phyloP scores from a whole-genome alignment of 208 protist species.

The Wallacemonas sp. region DNA sequence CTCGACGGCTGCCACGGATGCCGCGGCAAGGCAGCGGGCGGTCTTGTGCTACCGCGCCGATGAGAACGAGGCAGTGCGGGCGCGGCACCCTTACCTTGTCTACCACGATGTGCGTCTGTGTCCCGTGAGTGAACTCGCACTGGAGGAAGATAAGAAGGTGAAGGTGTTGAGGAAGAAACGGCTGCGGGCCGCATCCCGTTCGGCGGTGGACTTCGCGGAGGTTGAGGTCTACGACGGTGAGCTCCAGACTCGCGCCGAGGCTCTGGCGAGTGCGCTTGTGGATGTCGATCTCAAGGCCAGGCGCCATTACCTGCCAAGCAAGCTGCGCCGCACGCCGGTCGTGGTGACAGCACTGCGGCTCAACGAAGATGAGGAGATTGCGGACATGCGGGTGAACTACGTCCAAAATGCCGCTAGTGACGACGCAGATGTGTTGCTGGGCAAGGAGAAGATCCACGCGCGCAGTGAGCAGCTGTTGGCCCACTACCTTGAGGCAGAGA shows the following conservation, averaged over 20 bases:
- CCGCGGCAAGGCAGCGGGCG: slow-evolving; percentile 32
- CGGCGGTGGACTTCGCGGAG: slow-evolving; percentile 14
- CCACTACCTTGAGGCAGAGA: slow-evolving; percentile 36
- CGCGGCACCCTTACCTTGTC: slow-evolving; percentile 56
- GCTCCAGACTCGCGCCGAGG: slow-evolving; percentile 21
- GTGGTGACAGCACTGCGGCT: slow-evolving; percentile 35
- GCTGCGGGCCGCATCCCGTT: neutral
- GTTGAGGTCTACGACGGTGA: slow-evolving; percentile 32
- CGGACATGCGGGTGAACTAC: slow-evolving; percentile 36
- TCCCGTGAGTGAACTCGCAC: slow-evolving; percentile 42
- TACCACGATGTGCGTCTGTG: slow-evolving; percentile 39
- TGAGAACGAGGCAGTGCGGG: slow-evolving; percentile 63
- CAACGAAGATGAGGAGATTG: slow-evolving; percentile 50
- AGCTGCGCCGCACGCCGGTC: slow-evolving; percentile 22
- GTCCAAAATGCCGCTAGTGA: slow-evolving; percentile 26
- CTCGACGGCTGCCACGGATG: slow-evolving; percentile 16
- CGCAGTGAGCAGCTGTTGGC: slow-evolving; percentile 32
- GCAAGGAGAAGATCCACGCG: slow-evolving; percentile 32
- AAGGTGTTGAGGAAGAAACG: slow-evolving; percentile 19
- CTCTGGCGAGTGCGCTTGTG: slow-evolving; percentile 25
- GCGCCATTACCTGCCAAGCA: slow-evolving; percentile 32
- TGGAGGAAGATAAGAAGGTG: slow-evolving; percentile 38
- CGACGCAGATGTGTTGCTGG: slow-evolving; percentile 23
- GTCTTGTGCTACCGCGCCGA: slow-evolving; percentile 44
- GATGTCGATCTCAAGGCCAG: slow-evolving; percentile 31